Evolutionary conservation across 2,329 filamentous ascomycete genomes (phyloP), one percentile per base, ranked within the genome.

Genomic region (Capronia americana): DNA sequence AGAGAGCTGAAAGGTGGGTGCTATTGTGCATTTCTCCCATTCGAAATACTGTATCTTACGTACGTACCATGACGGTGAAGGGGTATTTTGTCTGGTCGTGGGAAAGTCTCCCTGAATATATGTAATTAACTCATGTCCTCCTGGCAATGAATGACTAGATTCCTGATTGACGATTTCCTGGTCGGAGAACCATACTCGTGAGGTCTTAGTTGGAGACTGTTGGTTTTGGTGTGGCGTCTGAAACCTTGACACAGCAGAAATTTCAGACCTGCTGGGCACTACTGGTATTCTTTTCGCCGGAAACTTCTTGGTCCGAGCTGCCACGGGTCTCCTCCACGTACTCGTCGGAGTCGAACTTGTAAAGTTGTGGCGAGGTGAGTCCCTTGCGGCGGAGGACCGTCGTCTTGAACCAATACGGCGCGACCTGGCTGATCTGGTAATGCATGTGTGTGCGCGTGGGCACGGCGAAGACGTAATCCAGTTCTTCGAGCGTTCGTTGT

Each of bases 321-420:
- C 26, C 53, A 14, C 53, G 53, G 30, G 30, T 30, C 32, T 14
- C 55, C n/a, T 24, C 24, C 0, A 55, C 51, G 26, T 62, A 65
- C 10, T 61, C 63, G 30, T 65, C 63, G 1, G 63, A 57, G 24
- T 82, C 83, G 61, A 85, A 82, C 30, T 82, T 79, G 74, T 87
- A 87, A 28, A 88, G 77, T 24, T 82, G 82, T 72, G 82, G 79
- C 17, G 85, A 74, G 51, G 75, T 73, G 6, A 81, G 81, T 14
- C 80, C 74, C 70, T 83, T 83, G 58, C 78, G 79, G 48, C 83
- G 80, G 50, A 89, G 73, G 26, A 90, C 75, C 74, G 84, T 88
- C 20, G 85, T 81, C 73, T 83, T 86, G 72, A 87, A 75, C 84
- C 85, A 90, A 79, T 83, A 90, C 0, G 88, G 88, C 26, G 88